Base-by-base conservation (phyloP, 2,329 filamentous ascomycete genomes). In the Curvularia lunata region DNA sequence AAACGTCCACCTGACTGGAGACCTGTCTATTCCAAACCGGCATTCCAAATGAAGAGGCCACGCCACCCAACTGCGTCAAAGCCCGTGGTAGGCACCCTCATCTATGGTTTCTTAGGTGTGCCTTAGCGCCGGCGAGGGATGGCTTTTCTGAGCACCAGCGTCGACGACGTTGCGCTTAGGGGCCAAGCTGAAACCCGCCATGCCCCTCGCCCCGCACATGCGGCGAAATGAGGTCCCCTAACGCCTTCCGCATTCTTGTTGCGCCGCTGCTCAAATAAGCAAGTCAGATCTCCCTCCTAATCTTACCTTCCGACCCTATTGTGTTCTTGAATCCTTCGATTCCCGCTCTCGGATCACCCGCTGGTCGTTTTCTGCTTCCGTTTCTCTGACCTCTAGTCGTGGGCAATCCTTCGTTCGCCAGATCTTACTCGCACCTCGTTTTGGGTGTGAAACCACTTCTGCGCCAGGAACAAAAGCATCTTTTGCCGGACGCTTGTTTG, bases 391-490 rank as follows among this genome's bases (percentile, higher is more conserved):
- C 28, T 27, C 70, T 25, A n/a, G 67, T 71, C 63, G 69, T 72
- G 62, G 70, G 64, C 68, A 64, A 66, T 69, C 63, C 53, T 54
- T 34, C 43, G 19, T 48, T 41, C 18, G 55, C 32, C 45, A 43
- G 37, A 58, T 54, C 45, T 30, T 56, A 54, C 43, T 54, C 37
- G 37, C 28, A 48, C 43, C 56, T 58, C 50, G 45, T 48, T 48
- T 32, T 61, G 49, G 49, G 64, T 56, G 67, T 72, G 70, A 71
- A 72, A 71, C 69, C 65, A 56, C 52, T 57, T 54, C 42, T 65
- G 63, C 62, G 38, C 53, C 67, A 65, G 55, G 46, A 50, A 43
- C 34, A 37, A 45, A 27, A 21, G 55, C 51, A 41, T 28, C 46
- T 19, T 32, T 34, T 43, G 43, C 19, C 38, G 25, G 43, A 57